Base-by-base conservation (phyloP, 208 protist species). In the Trypanosoma theileri region DNA sequence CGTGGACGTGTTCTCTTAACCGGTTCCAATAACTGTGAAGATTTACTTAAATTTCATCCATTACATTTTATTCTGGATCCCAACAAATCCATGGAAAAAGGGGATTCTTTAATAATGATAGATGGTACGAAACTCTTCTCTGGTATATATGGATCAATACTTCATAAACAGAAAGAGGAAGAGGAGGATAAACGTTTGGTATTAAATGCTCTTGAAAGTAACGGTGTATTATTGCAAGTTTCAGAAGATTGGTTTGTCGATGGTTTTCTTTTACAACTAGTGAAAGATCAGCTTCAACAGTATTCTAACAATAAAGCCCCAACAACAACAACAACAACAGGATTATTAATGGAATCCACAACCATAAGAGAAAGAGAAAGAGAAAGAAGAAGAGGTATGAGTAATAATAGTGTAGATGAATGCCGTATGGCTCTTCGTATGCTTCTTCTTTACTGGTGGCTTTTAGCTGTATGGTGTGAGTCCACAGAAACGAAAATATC, bases 361-460 rank as follows among this genome's bases (percentile, higher is more conserved):
- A 35, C 28, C 1, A 35, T 35, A 35, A 35, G 1, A 6, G 28
- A 35, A 35, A 35, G 28, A 35, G 6, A 6, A 35, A 35, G n/a
- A n/a, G n/a, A n/a, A n/a, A n/a, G n/a, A 14, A 59, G 16, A 14
- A 28, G 31, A 22, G 56, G 26, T 40, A 19, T 16, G 14, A 17
- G 14, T 24, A 46, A 40, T 31, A 57, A 31, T 58, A 19, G 48
- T 55, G 16, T 16, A 17, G 46, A 69, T 16, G 70, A 59, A 40
- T 31, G 21, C 17, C 24, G 44, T 14, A 57, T 59, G 54, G 70
- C 62, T 0, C 19, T 75, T 14, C 54, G 62, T 42, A 62, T 69
- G 62, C 31, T 75, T 17, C 3, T 67, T 14, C 48, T 75, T n/a
- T 75, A 69, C 46, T 75, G 70, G 70, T 75, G 70, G 70, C 31